Base-by-base conservation (phyloP, 164 flowering plant genomes). In the Euptelea pleiosperma region DNA sequence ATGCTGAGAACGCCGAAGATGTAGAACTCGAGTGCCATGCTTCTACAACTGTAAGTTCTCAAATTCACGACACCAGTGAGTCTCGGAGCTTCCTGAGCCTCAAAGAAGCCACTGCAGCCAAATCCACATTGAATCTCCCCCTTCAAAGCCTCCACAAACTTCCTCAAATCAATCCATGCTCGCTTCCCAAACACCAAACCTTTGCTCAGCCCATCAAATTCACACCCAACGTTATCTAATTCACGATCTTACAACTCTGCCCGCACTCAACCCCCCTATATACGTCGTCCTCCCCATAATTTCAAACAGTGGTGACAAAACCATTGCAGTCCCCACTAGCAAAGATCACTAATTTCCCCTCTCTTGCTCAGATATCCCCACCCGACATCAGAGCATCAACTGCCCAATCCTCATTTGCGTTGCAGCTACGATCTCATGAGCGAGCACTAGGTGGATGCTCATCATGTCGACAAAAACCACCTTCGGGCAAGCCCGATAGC, bases 341-440 rank as follows among this genome's bases (percentile, higher is more conserved):
- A 7, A 84, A 65, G 1, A 89, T 81, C 1, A 91, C 89, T 57
- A 84, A 54, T 18, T 73, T 82, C 33, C 89, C 93, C 0, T 83
- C 84, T 55, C 70, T 66, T 0, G 91, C 96, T 3, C 93, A 89
- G 0, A 78, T 30, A 42, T 86, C 93, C 0, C 89, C 93, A 0
- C 93, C 96, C 0, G 92, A 84, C 0, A 88, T 93, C 0, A 91
- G 93, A 6, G 96, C 82, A 35, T 86, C 92, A 5, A 86, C 77
- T 1, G 91, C 62, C 76, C 77, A 78, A 35, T 67, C 58, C 52
- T 77, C 10, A 15, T 75, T 0, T 63, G 69, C 1, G 85, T 87
- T 0, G 71, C 65, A 0, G 43, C 31, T 43, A 43, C 72, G 4
- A 89, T 84, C 64, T 78, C 75, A 8, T 67, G 48, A 0, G 96